Evolutionary conservation across 306 rosid genomes (phyloP).

Genomic region (Luffa aegyptiaca): DNA sequence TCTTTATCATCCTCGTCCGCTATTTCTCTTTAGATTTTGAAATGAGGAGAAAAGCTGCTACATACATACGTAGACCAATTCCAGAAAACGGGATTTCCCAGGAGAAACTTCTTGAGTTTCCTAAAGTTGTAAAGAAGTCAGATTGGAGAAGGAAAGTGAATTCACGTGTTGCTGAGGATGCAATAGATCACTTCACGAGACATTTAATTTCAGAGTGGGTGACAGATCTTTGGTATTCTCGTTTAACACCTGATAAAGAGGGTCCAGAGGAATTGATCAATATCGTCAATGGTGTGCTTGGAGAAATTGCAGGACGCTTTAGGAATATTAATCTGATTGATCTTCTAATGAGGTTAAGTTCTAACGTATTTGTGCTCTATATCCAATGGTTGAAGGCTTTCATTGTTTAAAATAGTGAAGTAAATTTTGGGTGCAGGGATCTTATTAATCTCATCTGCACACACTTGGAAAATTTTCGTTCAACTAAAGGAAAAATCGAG

Average conservation of each 20-base stretch:
- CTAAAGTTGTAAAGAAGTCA: constrained; percentile 43
- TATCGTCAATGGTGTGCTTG: constrained; percentile 63
- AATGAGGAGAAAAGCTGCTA: constrained; percentile 76
- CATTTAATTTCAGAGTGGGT: constrained; percentile 94
- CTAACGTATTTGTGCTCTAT: constrained; percentile 6
- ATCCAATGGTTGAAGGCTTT: not conserved
- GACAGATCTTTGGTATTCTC: constrained; percentile 86
- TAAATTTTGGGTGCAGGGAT: constrained; percentile 63
- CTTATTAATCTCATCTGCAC: constrained; percentile 64
- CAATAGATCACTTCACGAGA: constrained; percentile 71
- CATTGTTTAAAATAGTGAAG: constrained; percentile 10
- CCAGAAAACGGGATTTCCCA: constrained; percentile 34
- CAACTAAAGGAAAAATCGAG: constrained; percentile 60
- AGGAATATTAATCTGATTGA: constrained; percentile 86
- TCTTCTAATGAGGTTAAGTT: constrained; percentile 73
- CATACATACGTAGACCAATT: constrained; percentile 53
- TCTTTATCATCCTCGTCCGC: constrained; percentile 57
- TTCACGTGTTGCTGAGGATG: constrained; percentile 84
- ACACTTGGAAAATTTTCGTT: constrained; percentile 85
- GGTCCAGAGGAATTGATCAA: constrained; percentile 85
- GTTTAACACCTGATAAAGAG: constrained; percentile 81
- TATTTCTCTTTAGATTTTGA: constrained; percentile 81
- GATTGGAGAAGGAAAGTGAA: constrained; percentile 89
- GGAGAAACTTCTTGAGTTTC: constrained; percentile 39
- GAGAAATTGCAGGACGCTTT: constrained; percentile 79